These are phyloP conservation scores for Tremella mesenterica DNA, from an alignment of 768 basidiomycete genomes.

Conservation along the genomic window DNA sequence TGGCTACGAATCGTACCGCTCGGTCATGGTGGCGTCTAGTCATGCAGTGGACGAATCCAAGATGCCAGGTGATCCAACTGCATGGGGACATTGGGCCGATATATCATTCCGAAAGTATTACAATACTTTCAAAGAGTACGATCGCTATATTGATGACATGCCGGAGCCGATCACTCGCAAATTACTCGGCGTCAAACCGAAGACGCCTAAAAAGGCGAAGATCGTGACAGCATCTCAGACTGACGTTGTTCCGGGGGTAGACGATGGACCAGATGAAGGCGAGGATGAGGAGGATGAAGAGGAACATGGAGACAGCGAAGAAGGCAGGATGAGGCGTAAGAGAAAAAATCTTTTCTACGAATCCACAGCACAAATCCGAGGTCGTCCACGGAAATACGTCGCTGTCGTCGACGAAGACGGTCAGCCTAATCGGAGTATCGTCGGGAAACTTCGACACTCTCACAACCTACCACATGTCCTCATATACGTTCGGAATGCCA, in stretches of 20 bases:
- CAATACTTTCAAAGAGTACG: neutral
- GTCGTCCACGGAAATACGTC: slow-evolving; percentile 40
- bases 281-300: neutral
- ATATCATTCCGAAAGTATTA: slow-evolving; percentile 13
- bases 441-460: slow-evolving; percentile 19
- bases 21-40: slow-evolving; percentile 57
- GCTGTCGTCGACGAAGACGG: slow-evolving; percentile 42
- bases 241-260: neutral
- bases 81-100: slow-evolving; percentile 25
- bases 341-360: slow-evolving; percentile 9
- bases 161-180: neutral
- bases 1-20: slow-evolving; percentile 60
- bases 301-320: neutral
- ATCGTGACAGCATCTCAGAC: neutral
- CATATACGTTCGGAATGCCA: slow-evolving; percentile 22
- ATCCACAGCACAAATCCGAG: slow-evolving; percentile 18
- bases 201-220: neutral
- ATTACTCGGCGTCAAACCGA: neutral
- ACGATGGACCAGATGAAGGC: neutral
- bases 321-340: too few relatives aligned
- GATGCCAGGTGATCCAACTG: slow-evolving; percentile 8
- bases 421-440: slow-evolving; percentile 30
- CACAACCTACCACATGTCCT: slow-evolving; percentile 29
- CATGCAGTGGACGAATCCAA: slow-evolving; percentile 41
- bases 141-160: neutral